These are phyloP conservation scores for Phaeosphaeriaceae sp. DNA, from an alignment of 2,329 filamentous ascomycete species.

Conservation along the genomic window DNA sequence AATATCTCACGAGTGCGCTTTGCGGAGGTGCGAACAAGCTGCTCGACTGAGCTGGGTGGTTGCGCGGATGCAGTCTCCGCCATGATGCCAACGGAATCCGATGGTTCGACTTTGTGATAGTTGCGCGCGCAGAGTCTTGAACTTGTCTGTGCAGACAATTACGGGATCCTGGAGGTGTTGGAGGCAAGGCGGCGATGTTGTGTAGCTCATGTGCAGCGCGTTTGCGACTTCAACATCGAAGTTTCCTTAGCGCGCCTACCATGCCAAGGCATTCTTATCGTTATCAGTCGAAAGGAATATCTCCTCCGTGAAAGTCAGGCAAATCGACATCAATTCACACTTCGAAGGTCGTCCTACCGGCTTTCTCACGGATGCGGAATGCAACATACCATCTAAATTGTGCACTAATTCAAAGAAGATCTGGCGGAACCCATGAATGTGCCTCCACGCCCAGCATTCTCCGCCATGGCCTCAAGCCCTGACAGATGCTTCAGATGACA, in stretches of 20 bases:
- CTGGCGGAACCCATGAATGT: too few species aligned
- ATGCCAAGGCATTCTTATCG: conserved; percentile 14
- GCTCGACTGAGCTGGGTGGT: conserved; percentile 29
- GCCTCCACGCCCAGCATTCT: too few species aligned
- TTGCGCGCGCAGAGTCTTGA: background rate
- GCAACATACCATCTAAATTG: too few species aligned
- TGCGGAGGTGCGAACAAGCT: conserved; percentile 53
- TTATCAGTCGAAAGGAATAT: background rate
- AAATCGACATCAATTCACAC: too few species aligned
- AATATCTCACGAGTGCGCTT: conserved; percentile 64
- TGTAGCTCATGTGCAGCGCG: background rate
- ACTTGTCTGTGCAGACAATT: background rate
- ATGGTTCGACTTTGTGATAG: background rate
- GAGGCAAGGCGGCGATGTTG: background rate
- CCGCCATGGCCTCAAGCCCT: too few species aligned
- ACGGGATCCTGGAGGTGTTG: conserved; percentile 4
- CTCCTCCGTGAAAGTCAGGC: too few species aligned
- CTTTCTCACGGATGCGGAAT: too few species aligned
- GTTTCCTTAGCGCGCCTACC: conserved; percentile 16
- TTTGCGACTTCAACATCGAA: conserved; percentile 11
- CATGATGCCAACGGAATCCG: conserved; percentile 14
- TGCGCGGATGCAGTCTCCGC: conserved; percentile 25
- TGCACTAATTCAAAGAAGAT: too few species aligned
- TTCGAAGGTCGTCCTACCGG: too few species aligned
- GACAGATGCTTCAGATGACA: too few species aligned